A percentile compares a stretch with the other conserved stretches of the same genome.
phyloP scores from a whole-genome alignment of 495 filamentous ascomycete species.

The Paragyromitra xinjiangensis region DNA sequence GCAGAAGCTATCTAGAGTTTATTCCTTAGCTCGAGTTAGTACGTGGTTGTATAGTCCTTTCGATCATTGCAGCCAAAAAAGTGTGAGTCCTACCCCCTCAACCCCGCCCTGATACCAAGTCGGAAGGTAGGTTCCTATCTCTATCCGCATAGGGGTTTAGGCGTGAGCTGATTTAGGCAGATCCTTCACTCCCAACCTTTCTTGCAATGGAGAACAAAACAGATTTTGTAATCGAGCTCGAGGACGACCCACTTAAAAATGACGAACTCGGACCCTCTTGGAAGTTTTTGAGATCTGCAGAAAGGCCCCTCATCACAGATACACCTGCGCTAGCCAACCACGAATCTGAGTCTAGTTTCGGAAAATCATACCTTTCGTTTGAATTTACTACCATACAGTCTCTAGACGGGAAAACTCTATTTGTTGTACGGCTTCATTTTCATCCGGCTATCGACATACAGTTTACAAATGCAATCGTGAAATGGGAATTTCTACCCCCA shows the following conservation, averaged over 20 bases:
- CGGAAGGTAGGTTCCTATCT: not conserved
- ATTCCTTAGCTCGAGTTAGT: no score
- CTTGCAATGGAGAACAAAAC: conserved; percentile 3
- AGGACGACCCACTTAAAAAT: conserved; percentile 1
- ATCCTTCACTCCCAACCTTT: not conserved
- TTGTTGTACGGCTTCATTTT: conserved; percentile 3
- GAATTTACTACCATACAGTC: conserved; percentile 13
- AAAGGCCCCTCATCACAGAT: not conserved
- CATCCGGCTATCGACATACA: conserved; percentile 3
- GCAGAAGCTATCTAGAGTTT: no score
- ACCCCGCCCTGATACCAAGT: not conserved
- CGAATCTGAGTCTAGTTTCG: conserved; percentile 2
- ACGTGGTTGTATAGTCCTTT: no score
- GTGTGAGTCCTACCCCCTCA: not conserved
- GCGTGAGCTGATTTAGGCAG: not conserved
- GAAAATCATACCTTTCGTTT: conserved; percentile 14
- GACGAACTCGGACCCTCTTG: not conserved
- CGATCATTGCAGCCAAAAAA: not conserved
- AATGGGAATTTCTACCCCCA: conserved; percentile 6
- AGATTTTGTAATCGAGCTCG: conserved; percentile 7
- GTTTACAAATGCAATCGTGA: conserved; percentile 8
- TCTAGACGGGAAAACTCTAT: not conserved
- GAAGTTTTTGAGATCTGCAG: not conserved
- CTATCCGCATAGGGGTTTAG: not conserved
- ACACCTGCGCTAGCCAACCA: not conserved